A percentile compares a stretch with the other conserved stretches of the same genome.
Evolutionary conservation across 2,329 filamentous ascomycete genomes (phyloP).

Genomic region (Ophiocordyceps polyrhachis-furcata): DNA sequence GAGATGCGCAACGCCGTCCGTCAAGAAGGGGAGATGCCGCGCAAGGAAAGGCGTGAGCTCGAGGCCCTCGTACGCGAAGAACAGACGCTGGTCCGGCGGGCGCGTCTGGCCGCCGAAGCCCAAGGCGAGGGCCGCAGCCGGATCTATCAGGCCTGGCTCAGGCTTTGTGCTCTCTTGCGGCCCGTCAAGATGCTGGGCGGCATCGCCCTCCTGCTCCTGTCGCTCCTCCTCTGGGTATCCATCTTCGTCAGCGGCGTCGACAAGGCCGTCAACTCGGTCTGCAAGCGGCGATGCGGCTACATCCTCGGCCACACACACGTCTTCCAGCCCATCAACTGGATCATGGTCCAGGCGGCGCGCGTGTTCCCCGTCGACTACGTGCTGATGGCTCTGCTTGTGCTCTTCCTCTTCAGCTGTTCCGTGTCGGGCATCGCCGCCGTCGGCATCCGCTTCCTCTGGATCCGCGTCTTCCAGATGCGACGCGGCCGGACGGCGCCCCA

Average conservation of each 20-base stretch:
- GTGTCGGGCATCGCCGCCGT: slow-evolving; percentile 72
- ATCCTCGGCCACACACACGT: slow-evolving; percentile 74
- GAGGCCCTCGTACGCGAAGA: slow-evolving; percentile 80
- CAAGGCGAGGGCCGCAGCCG: slow-evolving; percentile 58
- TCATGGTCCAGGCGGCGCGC: slow-evolving; percentile 55
- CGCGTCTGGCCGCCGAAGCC: slow-evolving; percentile 70
- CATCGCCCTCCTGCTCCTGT: slow-evolving; percentile 53
- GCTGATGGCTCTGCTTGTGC: slow-evolving; percentile 64
- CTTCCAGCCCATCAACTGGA: slow-evolving; percentile 88
- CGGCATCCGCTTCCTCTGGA: slow-evolving; percentile 92
- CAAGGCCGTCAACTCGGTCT: slow-evolving; percentile 89
- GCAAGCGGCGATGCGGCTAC: slow-evolving; percentile 81
- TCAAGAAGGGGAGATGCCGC: slow-evolving; percentile 46
- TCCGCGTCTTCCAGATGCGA: slow-evolving; percentile 79
- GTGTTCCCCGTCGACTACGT: slow-evolving; percentile 87
- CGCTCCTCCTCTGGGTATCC: slow-evolving; percentile 64
- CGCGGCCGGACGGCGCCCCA: slow-evolving; percentile 81
- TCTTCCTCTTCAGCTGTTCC: slow-evolving; percentile 78
- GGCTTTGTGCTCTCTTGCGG: slow-evolving; percentile 62
- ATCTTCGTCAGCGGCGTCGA: slow-evolving; percentile 95
- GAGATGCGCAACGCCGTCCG: slow-evolving; percentile 69
- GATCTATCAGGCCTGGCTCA: slow-evolving; percentile 60
- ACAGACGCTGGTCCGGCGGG: slow-evolving; percentile 73
- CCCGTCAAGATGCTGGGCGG: slow-evolving; percentile 81
- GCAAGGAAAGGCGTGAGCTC: slow-evolving; percentile 76